phyloP scores from a whole-genome alignment of 192 early-diverging fungal species.

The Cetraspora pellucida region DNA sequence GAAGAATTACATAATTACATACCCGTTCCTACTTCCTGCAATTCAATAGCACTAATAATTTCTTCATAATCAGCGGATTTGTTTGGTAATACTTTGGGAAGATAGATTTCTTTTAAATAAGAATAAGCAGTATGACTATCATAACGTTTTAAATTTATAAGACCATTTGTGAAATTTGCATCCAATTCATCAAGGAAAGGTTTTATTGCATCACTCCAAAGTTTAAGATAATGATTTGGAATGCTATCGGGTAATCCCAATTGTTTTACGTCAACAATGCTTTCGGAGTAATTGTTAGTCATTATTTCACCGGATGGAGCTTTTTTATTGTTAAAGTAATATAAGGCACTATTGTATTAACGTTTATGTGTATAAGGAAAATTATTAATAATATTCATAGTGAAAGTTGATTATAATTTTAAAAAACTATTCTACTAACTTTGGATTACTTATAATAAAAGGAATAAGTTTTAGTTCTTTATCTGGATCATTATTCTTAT shows the following conservation, averaged over 20 bases:
- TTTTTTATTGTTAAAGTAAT: background rate
- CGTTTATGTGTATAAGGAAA: too few species aligned
- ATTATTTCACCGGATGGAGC: background rate
- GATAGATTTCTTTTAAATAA: background rate
- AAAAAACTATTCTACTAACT: background rate
- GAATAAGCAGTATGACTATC: background rate
- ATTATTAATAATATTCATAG: background rate
- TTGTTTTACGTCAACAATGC: background rate
- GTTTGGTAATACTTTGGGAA: background rate
- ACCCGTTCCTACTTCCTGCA: background rate
- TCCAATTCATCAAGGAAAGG: background rate
- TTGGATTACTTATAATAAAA: constrained; percentile 28
- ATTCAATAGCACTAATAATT: constrained; percentile 5
- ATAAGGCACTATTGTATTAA: too few species aligned
- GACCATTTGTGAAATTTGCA: background rate
- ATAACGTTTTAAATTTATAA: background rate
- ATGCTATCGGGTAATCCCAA: background rate
- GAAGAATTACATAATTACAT: background rate
- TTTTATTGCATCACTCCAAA: background rate
- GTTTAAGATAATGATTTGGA: background rate
- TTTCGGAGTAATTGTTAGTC: background rate
- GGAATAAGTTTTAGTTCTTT: constrained; percentile 25
- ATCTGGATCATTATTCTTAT: constrained; percentile 14
- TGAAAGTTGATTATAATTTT: background rate
- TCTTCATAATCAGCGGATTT: background rate